Conservation (phyloP, 208 protist species). For the Wallacemonas sp. region DNA sequence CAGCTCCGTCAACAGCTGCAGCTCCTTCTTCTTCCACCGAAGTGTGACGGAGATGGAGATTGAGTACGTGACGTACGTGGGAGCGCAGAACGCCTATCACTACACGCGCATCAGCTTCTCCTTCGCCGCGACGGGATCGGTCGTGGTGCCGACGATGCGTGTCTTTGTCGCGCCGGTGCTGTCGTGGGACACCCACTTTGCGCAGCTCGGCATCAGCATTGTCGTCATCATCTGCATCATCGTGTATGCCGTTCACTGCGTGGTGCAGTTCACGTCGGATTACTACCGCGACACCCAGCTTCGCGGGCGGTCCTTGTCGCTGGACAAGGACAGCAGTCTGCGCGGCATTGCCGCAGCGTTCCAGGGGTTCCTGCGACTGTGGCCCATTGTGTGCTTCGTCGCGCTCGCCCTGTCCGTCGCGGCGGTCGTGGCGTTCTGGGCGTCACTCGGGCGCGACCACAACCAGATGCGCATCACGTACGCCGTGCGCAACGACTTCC, state of each 20-base stretch:
- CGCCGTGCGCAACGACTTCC: constrained; percentile 16
- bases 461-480: constrained; percentile 1
- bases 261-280: constrained; percentile 8
- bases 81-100: constrained; percentile 21
- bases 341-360: neutral
- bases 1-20: constrained; percentile 12
- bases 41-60: constrained; percentile 20
- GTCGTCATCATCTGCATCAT: constrained; percentile 18
- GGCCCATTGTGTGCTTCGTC: constrained; percentile 16
- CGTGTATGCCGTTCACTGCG: constrained; percentile 27
- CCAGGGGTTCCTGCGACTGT: constrained; percentile 18
- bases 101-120: constrained; percentile 19
- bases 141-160: constrained; percentile 16
- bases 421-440: constrained; percentile 20
- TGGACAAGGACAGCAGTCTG: constrained; percentile 14
- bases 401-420: constrained; percentile 20
- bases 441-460: constrained; percentile 12
- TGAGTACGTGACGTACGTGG: constrained; percentile 26
- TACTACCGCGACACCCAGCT: neutral
- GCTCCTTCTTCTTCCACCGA: constrained; percentile 30
- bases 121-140: constrained; percentile 22
- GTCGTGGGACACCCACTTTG: constrained; percentile 18
- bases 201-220: constrained; percentile 24
- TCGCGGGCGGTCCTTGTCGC: neutral
- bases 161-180: constrained; percentile 15